A percentile compares a stretch with the other conserved stretches of the same genome.
phyloP scores from a whole-genome alignment of 164 flowering plant genomes.

The Berberis thunbergii region DNA sequence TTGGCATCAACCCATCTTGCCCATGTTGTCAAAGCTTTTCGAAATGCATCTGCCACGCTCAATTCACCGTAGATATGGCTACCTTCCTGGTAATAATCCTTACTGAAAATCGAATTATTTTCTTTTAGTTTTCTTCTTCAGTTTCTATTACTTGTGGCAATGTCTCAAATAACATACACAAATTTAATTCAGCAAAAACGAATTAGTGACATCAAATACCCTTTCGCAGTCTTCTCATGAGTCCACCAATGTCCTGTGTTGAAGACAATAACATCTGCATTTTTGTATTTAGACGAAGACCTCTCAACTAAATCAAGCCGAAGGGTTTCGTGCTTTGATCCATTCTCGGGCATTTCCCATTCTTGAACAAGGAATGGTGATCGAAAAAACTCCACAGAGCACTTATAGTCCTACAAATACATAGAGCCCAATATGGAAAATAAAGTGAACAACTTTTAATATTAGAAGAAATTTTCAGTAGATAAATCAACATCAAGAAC shows the following conservation, averaged over 20 bases:
- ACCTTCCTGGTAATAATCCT: conserved; percentile 61
- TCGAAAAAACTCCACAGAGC: conserved; percentile 43
- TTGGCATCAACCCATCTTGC: conserved; percentile 43
- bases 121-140: not conserved
- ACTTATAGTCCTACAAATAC: conserved; percentile 33
- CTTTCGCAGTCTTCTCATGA: conserved; percentile 38
- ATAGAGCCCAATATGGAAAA: not conserved
- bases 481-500: not conserved
- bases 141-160: too few species aligned
- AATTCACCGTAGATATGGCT: conserved; percentile 34
- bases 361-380: conserved; percentile 34
- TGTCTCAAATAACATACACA: not conserved
- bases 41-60: conserved; percentile 40
- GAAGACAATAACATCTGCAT: conserved; percentile 25
- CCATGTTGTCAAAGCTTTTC: conserved; percentile 21
- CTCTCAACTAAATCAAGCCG: conserved; percentile 41
- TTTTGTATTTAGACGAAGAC: conserved; percentile 17
- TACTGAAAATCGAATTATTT: conserved; percentile 17
- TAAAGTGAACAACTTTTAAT: not conserved
- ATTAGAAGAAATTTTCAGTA: not conserved
- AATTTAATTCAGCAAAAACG: not conserved
- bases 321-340: conserved; percentile 28
- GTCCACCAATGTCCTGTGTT: not conserved
- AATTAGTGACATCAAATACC: conserved; percentile 20
- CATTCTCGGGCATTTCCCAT: conserved; percentile 3